These are phyloP conservation scores for Eucalyptus dawsonii DNA, from an alignment of 345 rosid species.

Conservation along the genomic window DNA sequence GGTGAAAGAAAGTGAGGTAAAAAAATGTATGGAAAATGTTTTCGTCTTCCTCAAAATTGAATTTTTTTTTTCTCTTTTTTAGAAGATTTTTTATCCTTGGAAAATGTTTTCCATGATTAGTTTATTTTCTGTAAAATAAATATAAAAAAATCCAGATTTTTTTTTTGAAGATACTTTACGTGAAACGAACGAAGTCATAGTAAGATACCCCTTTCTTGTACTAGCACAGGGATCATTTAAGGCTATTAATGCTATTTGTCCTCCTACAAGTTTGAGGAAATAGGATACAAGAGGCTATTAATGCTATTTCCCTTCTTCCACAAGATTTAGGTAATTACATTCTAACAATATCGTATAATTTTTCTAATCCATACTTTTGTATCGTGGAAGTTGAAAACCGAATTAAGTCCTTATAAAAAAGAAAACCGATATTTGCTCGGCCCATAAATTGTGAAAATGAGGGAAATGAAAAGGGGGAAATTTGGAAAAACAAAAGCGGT, in stretches of 20 bases:
- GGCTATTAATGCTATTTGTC: neutral
- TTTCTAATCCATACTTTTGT: neutral
- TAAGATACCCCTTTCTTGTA: neutral
- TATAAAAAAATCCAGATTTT: rapidly evolving
- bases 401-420: neutral
- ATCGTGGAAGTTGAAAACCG: neutral
- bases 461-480: neutral
- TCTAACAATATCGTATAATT: neutral
- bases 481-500: neutral
- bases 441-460: neutral
- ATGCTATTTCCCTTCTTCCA: neutral
- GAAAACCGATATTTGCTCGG: neutral
- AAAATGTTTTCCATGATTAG: too few relatives aligned
- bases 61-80: too few relatives aligned
- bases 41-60: too few relatives aligned
- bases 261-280: neutral
- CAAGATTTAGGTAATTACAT: neutral
- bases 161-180: too few relatives aligned
- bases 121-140: too few relatives aligned
- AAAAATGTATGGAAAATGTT: too few relatives aligned
- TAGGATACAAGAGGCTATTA: neutral
- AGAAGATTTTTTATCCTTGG: too few relatives aligned
- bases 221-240: neutral
- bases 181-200: neutral
- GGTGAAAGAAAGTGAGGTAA: too few relatives aligned